These are phyloP conservation scores for Penicillium goetzii DNA, from an alignment of 495 filamentous ascomycete species.

Conservation along the genomic window DNA sequence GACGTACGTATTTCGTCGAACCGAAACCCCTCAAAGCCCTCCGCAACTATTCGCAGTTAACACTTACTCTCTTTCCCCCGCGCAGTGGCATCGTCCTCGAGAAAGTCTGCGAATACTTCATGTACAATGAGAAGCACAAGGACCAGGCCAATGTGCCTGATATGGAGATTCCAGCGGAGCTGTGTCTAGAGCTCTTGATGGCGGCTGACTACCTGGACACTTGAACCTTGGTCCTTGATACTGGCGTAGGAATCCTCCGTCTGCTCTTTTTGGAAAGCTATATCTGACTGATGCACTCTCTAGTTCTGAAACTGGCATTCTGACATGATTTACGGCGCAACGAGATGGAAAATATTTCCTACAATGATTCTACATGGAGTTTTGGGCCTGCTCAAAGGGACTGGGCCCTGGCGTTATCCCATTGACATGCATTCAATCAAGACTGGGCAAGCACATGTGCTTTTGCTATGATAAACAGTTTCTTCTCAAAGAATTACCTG, in stretches of 20 bases:
- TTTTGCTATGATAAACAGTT: neutral
- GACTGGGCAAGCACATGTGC: neutral
- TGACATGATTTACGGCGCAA: conserved; percentile 27
- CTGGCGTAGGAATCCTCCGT: neutral
- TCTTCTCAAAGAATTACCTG: neutral
- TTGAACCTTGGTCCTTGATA: conserved; percentile 25
- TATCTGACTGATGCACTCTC: neutral
- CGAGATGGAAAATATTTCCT: conserved; percentile 12
- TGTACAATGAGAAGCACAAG: conserved; percentile 82
- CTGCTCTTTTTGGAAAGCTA: neutral
- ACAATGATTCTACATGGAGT: conserved; percentile 17
- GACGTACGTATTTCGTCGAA: conserved; percentile 57
- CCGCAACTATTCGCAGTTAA: neutral
- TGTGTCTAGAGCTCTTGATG: conserved; percentile 81
- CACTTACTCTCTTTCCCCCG: neutral
- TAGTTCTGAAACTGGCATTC: neutral
- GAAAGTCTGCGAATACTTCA: conserved; percentile 89
- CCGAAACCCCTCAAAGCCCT: neutral
- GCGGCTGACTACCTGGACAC: conserved; percentile 74
- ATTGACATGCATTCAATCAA: neutral
- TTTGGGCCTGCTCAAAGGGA: conserved; percentile 9
- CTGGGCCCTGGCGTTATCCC: neutral
- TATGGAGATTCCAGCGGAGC: conserved; percentile 80
- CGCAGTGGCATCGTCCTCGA: conserved; percentile 79
- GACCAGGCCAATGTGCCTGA: conserved; percentile 80